Evolutionary conservation across 2,329 filamentous ascomycete genomes (phyloP), one percentile per base, ranked within the genome.

Genomic region (Paramyrothecium sp.): DNA sequence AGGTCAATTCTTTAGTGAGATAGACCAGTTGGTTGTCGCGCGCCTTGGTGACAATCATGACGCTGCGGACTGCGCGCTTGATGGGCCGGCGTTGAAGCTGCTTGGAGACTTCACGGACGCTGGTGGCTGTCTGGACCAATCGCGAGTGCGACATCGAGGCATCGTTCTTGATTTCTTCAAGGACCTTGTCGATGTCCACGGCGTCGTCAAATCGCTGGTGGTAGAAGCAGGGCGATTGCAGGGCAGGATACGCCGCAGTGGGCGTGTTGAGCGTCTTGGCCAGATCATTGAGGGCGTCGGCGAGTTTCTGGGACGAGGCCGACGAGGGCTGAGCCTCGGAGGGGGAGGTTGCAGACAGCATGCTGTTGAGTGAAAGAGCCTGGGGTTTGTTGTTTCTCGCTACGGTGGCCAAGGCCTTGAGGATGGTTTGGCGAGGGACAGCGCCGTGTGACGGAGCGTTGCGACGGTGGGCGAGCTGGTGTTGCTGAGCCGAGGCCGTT

Each of bases 21-120:
- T 90, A 85, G 34, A 99, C 94, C 17, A 99, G 83, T 65, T 91
- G 87, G 70, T 99, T 98, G 76, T 99, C 95, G 61, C 95, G 87
- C 21, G 95, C 95, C 76, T 98, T 99, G 60, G 95, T 99, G 62
- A 99, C 91, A 68, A 99, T 97, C 95, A 99, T 98, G 68, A 99
- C 86, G 71, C 92, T 97, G 69, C 86, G 87, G 51, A 99, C 93
- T 12, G 93, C 93, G 63, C 93, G 89, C 75, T 91, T 95, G 74
- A 98, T 92, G 21, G 95, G 94, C 46, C 92, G 86, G 56, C 94
- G 87, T 76, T 97, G 94, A 58, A 99, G 82, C 76, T 98, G 95
- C 74, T 96, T 94, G 17, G 92, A 96, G 13, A 99, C 93, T 75
- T 99, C 95, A 54, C 95, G 88, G 20, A 99, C 95, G 51, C 92